phyloP scores from a whole-genome alignment of 495 filamentous ascomycete genomes.

The Aspergillus nidulans region DNA sequence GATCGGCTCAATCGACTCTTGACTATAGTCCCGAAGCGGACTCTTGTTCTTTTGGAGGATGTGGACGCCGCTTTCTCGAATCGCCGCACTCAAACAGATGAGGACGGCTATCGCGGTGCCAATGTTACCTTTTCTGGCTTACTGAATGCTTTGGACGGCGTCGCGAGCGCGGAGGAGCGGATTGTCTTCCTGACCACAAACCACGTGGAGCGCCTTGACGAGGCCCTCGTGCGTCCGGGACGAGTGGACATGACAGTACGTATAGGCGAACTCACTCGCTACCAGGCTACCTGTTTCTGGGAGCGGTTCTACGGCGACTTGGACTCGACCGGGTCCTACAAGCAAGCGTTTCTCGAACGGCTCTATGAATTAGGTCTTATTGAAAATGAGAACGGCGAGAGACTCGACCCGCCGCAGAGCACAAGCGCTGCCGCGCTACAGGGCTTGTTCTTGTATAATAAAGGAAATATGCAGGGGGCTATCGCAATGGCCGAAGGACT shows the following conservation, averaged over 20 bases:
- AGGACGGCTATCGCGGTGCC: constrained; percentile 81
- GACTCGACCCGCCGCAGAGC: constrained; percentile 34
- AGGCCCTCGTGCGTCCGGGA: constrained; percentile 84
- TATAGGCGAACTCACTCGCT: constrained; percentile 79
- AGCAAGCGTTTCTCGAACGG: constrained; percentile 44
- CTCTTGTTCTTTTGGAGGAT: constrained; percentile 86
- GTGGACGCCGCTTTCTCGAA: constrained; percentile 91
- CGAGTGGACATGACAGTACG: constrained; percentile 90
- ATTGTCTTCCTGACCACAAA: constrained; percentile 95
- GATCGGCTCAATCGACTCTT: constrained; percentile 85
- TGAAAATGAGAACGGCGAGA: constrained; percentile 45
- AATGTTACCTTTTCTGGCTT: constrained; percentile 95
- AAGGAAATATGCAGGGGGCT: constrained; percentile 81
- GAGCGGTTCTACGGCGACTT: constrained; percentile 86
- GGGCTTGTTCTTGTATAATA: constrained; percentile 91
- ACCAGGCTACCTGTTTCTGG: constrained; percentile 86
- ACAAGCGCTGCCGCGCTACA: constrained; percentile 88
- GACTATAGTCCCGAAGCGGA: constrained; percentile 80
- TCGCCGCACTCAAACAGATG: constrained; percentile 62
- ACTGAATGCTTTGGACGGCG: constrained; percentile 88
- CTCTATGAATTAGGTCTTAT: constrained; percentile 49
- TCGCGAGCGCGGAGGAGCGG: constrained; percentile 91
- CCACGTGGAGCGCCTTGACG: constrained; percentile 82
- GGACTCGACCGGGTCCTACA: constrained; percentile 54
- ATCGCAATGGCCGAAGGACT: constrained; percentile 73